Evolutionary conservation across 108 stramenopile species (phyloP), one percentile per base, ranked within the genome.

Genomic region (Licmophora abbreviata): DNA sequence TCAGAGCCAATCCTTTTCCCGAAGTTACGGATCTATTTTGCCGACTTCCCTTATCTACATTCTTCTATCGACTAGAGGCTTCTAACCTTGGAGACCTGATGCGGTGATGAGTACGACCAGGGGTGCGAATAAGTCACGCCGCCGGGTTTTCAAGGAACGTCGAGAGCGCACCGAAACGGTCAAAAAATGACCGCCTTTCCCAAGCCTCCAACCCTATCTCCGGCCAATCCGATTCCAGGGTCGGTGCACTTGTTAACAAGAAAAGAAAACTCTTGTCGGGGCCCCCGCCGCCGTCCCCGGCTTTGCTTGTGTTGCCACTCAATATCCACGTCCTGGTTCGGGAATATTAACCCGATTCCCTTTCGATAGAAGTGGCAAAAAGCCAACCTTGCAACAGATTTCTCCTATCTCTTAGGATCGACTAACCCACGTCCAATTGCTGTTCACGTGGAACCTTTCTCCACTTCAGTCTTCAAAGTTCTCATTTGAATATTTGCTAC

Each of bases 401-500:
- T 83, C 70, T 83, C 85, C 84, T 84, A 81, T 86, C 84, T 77
- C 85, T 90, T 88, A 79, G 82, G 77, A 83, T 69, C 77, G 82
- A 83, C 81, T 83, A 83, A 83, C 81, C 81, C 81, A 79, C 77
- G 81, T 83, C 81, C 81, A 83, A 83, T 72, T 83, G 81, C 81
- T 83, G 81, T 83, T 83, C 81, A 83, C 81, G 77, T 74, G 81
- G 81, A 83, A 83, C 81, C 81, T 79, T 83, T 83, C 81, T 63
- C 77, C 81, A 79, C 81, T 83, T 83, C 81, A 78, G 81, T 78
- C 81, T 81, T 81, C 79, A 81, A 82, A 81, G 86, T 83, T 92
- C 86, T 88, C 86, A 79, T 81, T 92, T 92, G 86, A 88, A 92
- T 92, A 84, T 88, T 92, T 92, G 86, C 91, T 88, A 92, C 85